A percentile compares a stretch with the other conserved stretches of the same genome.
phyloP scores from a whole-genome alignment of 495 filamentous ascomycete genomes.

The Sporormia fimetaria region DNA sequence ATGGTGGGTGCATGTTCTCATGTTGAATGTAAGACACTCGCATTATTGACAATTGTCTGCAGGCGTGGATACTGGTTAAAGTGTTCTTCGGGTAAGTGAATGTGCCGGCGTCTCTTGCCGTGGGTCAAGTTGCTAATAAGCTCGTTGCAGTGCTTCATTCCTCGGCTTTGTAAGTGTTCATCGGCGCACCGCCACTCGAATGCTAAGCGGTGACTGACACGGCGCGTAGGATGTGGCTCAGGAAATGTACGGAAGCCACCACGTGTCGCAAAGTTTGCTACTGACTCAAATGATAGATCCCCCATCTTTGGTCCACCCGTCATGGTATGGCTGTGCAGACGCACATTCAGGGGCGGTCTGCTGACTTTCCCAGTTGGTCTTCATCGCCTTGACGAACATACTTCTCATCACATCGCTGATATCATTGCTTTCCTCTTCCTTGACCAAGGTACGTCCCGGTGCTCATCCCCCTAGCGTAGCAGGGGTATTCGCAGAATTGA shows the following conservation, averaged over 20 bases:
- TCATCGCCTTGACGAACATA: slow-evolving; percentile 79
- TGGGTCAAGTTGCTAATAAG: slow-evolving; percentile 7
- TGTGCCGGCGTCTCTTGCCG: slow-evolving; percentile 5
- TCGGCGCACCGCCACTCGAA: slow-evolving; percentile 12
- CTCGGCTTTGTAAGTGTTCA: slow-evolving; percentile 61
- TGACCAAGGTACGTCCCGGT: slow-evolving; percentile 58
- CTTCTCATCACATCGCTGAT: slow-evolving; percentile 85
- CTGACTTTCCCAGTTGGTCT: slow-evolving; percentile 44
- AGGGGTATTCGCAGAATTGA: slow-evolving; percentile 16
- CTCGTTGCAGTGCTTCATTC: slow-evolving; percentile 47
- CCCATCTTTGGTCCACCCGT: slow-evolving; percentile 52
- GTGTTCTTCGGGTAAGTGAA: slow-evolving; percentile 57
- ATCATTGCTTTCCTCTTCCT: slow-evolving; percentile 80
- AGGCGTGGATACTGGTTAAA: slow-evolving; percentile 70
- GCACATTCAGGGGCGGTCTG: slow-evolving; percentile 14
- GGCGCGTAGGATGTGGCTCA: slow-evolving; percentile 30
- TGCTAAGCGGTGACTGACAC: slow-evolving; percentile 13
- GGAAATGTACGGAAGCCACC: slow-evolving; percentile 25
- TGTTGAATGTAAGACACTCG: not conserved
- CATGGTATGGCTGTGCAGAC: slow-evolving; percentile 42
- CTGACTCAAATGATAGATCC: slow-evolving; percentile 34
- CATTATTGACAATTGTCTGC: not conserved
- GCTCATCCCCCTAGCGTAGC: slow-evolving; percentile 8
- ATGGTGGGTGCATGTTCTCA: slow-evolving; percentile 39
- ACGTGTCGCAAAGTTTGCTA: slow-evolving; percentile 35